These are phyloP conservation scores for Colletotrichum orchidophilum DNA, from an alignment of 2,329 filamentous ascomycete species.

Conservation along the genomic window DNA sequence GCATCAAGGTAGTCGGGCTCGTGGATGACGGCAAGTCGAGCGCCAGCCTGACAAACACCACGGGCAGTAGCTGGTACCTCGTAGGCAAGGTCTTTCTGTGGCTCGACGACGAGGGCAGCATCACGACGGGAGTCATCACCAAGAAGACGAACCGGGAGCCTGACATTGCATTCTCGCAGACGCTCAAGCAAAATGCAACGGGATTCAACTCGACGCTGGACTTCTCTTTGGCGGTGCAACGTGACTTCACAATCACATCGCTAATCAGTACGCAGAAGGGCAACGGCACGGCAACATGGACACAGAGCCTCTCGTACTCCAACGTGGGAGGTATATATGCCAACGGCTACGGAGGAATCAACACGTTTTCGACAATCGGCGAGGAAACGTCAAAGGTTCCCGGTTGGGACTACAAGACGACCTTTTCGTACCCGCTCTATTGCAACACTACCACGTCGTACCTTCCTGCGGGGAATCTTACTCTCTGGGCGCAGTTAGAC, in stretches of 20 bases:
- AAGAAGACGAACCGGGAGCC: slow-evolving; percentile 47
- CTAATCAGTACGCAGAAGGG: slow-evolving; percentile 59
- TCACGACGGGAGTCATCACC: slow-evolving; percentile 60
- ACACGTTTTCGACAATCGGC: slow-evolving; percentile 43
- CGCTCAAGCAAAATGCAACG: slow-evolving; percentile 54
- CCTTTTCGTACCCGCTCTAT: slow-evolving; percentile 69
- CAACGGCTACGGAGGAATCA: slow-evolving; percentile 37
- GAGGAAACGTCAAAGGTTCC: slow-evolving; percentile 37
- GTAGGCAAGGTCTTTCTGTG: slow-evolving; percentile 84
- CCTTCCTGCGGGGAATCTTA: slow-evolving; percentile 53
- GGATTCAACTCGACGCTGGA: slow-evolving; percentile 67
- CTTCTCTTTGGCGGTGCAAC: slow-evolving; percentile 65
- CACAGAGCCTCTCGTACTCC: slow-evolving; percentile 63
- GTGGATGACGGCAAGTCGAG: slow-evolving; percentile 58
- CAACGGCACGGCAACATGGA: slow-evolving; percentile 57
- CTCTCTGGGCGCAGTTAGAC: slow-evolving; percentile 51
- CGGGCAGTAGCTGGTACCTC: slow-evolving; percentile 76
- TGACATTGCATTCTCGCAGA: slow-evolving; percentile 58
- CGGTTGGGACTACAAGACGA: slow-evolving; percentile 41
- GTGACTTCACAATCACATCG: slow-evolving; percentile 63
- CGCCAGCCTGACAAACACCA: slow-evolving; percentile 60
- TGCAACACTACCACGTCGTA: slow-evolving; percentile 59
- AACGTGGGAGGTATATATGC: slow-evolving; percentile 56
- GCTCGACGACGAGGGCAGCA: slow-evolving; percentile 61
- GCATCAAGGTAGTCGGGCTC: slow-evolving; percentile 74